Conservation (phyloP, 768 basidiomycete genomes). For the Suillus subalutaceus region DNA sequence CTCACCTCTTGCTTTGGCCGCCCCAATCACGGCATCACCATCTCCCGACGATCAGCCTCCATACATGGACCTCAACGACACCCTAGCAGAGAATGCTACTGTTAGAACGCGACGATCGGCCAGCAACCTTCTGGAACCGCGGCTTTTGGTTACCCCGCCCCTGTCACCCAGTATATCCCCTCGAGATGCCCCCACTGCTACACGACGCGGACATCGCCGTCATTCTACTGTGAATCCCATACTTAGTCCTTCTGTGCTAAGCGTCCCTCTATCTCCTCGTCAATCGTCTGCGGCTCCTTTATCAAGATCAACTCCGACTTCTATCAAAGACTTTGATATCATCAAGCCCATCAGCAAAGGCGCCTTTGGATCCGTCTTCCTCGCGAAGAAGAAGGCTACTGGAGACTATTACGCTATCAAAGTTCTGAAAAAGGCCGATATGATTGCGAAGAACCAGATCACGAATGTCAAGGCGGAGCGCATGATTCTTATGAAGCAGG, state of each 20-base stretch:
- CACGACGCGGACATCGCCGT: conserved; percentile 65
- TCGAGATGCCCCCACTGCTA: conserved; percentile 45
- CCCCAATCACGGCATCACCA: conserved; percentile 76
- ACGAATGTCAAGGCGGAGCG: conserved; percentile 99
- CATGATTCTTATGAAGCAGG: conserved; percentile 99
- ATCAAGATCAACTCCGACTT: conserved; percentile 80
- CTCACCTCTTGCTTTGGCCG: conserved; percentile 83
- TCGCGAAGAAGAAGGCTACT: conserved; percentile 97
- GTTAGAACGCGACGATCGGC: conserved; percentile 68
- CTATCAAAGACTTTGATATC: conserved; percentile 98
- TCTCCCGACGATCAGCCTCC: conserved; percentile 64
- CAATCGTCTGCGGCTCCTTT: conserved; percentile 78
- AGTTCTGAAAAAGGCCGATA: conserved; percentile 99
- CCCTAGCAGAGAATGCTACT: conserved; percentile 37
- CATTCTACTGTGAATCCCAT: conserved; percentile 72
- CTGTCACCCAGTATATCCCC: conserved; percentile 63
- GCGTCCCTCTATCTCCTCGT: conserved; percentile 80
- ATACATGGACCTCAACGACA: conserved; percentile 67
- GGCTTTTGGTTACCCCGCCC: conserved; percentile 73
- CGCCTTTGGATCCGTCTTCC: conserved; percentile 97
- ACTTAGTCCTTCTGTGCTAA: conserved; percentile 53
- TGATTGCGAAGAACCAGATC: conserved; percentile 99
- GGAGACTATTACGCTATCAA: conserved; percentile 99
- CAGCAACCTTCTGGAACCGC: conserved; percentile 66
- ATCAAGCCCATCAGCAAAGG: conserved; percentile 99